phyloP scores from a whole-genome alignment of 495 filamentous ascomycete species.

The Hypoxylon lenormandii region DNA sequence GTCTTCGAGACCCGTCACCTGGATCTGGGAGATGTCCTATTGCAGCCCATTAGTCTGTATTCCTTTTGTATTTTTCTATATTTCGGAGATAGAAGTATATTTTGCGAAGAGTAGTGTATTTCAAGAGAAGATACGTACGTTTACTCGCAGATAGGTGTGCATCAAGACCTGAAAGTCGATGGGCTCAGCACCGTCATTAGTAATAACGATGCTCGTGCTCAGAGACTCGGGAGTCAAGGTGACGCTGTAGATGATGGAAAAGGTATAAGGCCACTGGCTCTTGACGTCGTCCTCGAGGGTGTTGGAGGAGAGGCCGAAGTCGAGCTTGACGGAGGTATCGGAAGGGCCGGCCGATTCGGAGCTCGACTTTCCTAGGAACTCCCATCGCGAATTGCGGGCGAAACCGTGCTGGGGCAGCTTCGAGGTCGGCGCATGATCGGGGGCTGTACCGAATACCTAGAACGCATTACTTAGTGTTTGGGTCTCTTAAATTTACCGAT shows the following conservation, averaged over 20 bases:
- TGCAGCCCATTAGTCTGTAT: background rate
- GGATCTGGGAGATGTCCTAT: constrained; percentile 78
- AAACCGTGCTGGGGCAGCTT: constrained; percentile 94
- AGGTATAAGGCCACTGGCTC: constrained; percentile 81
- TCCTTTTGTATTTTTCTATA: background rate
- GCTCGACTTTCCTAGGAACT: constrained; percentile 77
- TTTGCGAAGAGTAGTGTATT: too few species aligned
- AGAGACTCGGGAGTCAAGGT: constrained; percentile 79
- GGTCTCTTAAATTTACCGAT: background rate
- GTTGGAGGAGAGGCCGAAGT: constrained; percentile 85
- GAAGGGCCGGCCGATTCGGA: constrained; percentile 65
- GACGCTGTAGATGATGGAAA: constrained; percentile 91
- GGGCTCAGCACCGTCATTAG: constrained; percentile 81
- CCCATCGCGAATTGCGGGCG: constrained; percentile 84
- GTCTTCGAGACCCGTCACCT: constrained; percentile 77
- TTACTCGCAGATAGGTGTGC: constrained; percentile 87
- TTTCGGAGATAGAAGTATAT: background rate
- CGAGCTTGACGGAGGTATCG: constrained; percentile 82
- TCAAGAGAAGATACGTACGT: constrained; percentile 65
- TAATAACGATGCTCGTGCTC: constrained; percentile 84
- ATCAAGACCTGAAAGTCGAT: constrained; percentile 92
- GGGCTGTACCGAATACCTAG: constrained; percentile 89
- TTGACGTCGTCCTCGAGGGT: constrained; percentile 73
- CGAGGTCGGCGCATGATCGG: constrained; percentile 75
- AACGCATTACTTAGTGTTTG: constrained; percentile 9